Evolutionary conservation across 495 filamentous ascomycete genomes (phyloP).

Genomic region (Podospora pseudocomata): DNA sequence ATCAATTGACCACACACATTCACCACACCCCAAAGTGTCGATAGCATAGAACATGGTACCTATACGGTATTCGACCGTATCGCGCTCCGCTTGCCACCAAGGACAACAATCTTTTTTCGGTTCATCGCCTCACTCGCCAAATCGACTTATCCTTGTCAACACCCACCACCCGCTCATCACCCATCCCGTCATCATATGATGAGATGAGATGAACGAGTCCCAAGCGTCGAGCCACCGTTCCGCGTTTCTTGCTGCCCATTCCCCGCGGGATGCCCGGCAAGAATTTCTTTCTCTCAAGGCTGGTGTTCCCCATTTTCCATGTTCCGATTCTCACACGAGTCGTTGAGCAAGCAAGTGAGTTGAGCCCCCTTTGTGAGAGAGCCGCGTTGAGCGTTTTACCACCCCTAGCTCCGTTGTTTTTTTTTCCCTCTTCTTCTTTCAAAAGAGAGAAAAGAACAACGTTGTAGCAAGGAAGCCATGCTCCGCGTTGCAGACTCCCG

Average conservation of each 20-base stretch:
- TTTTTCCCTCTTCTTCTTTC: background rate
- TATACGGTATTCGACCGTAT: background rate
- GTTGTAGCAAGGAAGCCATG: conserved; percentile 1
- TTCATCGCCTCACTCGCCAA: background rate
- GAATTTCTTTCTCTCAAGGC: background rate
- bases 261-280: background rate
- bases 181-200: background rate
- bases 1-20: background rate
- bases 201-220: background rate
- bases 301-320: background rate
- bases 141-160: background rate
- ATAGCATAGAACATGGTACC: background rate
- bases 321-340: background rate
- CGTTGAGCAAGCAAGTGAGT: background rate
- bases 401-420: background rate
- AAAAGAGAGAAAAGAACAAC: background rate
- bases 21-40: background rate
- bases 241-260: background rate
- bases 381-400: background rate
- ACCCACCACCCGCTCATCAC: background rate
- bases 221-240: background rate
- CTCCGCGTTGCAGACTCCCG: conserved; percentile 19
- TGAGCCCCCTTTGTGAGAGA: background rate
- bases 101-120: background rate
- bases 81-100: background rate